Base-by-base conservation (phyloP, 768 basidiomycete species). In the Melanogaster broomeanus region DNA sequence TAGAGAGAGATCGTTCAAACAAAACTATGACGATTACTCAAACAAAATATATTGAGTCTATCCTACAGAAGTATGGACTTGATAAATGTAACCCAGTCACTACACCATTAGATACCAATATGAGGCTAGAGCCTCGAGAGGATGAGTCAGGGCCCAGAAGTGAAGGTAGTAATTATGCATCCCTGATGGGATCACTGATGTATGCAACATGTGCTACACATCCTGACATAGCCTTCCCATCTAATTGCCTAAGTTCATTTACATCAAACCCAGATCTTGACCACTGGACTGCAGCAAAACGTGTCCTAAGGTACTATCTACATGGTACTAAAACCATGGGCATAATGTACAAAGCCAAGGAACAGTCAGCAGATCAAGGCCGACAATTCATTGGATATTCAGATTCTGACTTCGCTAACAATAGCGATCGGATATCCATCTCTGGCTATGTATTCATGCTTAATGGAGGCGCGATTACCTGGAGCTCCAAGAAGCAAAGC, bases 401-500 rank as follows among this genome's bases (percentile, higher is more conserved):
- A 2, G 69, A 73, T 34, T 57, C 66, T 2, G 69, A 72, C 44
- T 69, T 58, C 18, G 52, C 49, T 3, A 42, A 62, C n/a, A 15
- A 19, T 6, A 19, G 57, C 19, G 60, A 64, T 45, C 53, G 60
- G 11, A 54, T 48, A 31, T 59, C 66, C 15, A 62, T 67, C 9
- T 69, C 67, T 5, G 72, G 76, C 6, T 71, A 70, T 42, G 50
- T 62, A 0, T 70, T 69, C 46, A 42, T 63, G 16, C n/a, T 51
- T 69, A 42, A 52, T 35, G 64, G 65, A 2, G 69, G 63, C 9
- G 52, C 62, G 1, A 57, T 77, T 6, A 53, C 59, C 0, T 78
- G 74, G 74, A 55, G 55, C 19, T 69, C 68, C 0, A 59, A 64
- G 21, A 56, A 64, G 30, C 76, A 78, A 52, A 39, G 62, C 10